phyloP scores from a whole-genome alignment of 805 yeast species.

The Candida montana region DNA sequence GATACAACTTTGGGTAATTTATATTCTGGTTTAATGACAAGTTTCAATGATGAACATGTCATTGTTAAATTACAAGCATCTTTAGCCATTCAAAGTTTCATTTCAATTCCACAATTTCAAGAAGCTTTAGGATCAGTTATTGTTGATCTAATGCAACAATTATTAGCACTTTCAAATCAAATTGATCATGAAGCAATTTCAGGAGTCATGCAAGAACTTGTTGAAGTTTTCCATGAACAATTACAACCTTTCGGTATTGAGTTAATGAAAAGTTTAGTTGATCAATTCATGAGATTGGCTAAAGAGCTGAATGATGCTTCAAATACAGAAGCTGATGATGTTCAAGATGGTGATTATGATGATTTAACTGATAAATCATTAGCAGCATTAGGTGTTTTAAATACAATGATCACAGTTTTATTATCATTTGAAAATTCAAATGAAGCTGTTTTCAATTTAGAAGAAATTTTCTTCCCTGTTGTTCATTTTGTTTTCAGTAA shows the following conservation, averaged over 20 bases:
- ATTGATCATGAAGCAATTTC: constrained; percentile 85
- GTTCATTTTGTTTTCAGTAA: constrained; percentile 61
- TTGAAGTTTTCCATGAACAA: constrained; percentile 81
- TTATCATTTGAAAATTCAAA: constrained; percentile 77
- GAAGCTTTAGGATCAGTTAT: constrained; percentile 64
- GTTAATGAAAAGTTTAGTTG: constrained; percentile 54
- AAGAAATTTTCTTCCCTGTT: constrained; percentile 64
- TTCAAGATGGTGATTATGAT: constrained; percentile 27
- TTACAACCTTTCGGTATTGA: constrained; percentile 88
- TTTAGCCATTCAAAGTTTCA: constrained; percentile 75
- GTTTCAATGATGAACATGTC: constrained; percentile 39
- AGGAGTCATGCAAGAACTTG: constrained; percentile 92
- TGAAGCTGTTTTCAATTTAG: constrained; percentile 58
- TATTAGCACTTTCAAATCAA: constrained; percentile 68
- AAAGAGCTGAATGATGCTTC: constrained; percentile 63
- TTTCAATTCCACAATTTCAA: constrained; percentile 58
- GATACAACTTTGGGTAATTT: constrained; percentile 31
- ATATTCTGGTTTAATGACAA: constrained; percentile 40
- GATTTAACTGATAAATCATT: constrained; percentile 63
- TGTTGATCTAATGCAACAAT: constrained; percentile 74
- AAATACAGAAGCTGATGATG: constrained; percentile 36
- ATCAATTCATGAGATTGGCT: constrained; percentile 69
- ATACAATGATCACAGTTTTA: constrained; percentile 77
- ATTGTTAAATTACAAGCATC: constrained; percentile 86
- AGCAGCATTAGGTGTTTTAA: constrained; percentile 77